These are phyloP conservation scores for Mycena capillaripes DNA, from an alignment of 768 basidiomycete genomes.

Conservation along the genomic window DNA sequence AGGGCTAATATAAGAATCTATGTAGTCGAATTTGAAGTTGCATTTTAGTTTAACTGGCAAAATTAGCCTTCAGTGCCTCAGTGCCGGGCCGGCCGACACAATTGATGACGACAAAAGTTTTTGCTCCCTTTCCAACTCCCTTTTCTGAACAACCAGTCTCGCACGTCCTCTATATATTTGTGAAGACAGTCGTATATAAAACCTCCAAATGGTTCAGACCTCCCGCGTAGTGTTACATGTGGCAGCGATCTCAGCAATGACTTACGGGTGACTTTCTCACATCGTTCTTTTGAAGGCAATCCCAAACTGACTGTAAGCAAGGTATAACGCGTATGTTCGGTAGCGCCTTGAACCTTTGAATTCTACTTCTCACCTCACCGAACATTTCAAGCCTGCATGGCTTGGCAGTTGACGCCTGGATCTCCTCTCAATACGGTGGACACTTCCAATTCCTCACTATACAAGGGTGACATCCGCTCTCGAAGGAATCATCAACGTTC, in stretches of 20 bases:
- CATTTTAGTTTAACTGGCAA: too few relatives aligned
- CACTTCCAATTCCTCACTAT: constrained; percentile 84
- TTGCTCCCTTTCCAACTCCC: neutral
- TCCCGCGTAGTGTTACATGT: constrained; percentile 45
- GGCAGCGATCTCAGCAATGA: constrained; percentile 49
- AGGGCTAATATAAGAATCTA: constrained; percentile 62
- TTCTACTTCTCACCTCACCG: neutral
- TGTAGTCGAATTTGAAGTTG: neutral
- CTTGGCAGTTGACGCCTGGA: constrained; percentile 47
- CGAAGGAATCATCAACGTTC: neutral
- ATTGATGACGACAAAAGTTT: neutral
- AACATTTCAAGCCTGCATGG: constrained; percentile 39
- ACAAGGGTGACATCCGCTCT: constrained; percentile 64
- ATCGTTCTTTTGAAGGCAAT: neutral
- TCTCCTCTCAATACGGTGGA: constrained; percentile 68
- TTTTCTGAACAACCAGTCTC: too few relatives aligned
- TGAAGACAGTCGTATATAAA: neutral
- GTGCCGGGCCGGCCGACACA: neutral
- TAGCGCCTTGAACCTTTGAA: neutral
- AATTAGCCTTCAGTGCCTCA: too few relatives aligned
- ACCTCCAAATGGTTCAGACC: constrained; percentile 13
- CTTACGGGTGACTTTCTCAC: constrained; percentile 48
- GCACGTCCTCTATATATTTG: too few relatives aligned
- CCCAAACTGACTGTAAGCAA: neutral
- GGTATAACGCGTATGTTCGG: constrained; percentile 25